Base-by-base conservation (phyloP, 148 eudicot genomes). In the Diospyros kaki region DNA sequence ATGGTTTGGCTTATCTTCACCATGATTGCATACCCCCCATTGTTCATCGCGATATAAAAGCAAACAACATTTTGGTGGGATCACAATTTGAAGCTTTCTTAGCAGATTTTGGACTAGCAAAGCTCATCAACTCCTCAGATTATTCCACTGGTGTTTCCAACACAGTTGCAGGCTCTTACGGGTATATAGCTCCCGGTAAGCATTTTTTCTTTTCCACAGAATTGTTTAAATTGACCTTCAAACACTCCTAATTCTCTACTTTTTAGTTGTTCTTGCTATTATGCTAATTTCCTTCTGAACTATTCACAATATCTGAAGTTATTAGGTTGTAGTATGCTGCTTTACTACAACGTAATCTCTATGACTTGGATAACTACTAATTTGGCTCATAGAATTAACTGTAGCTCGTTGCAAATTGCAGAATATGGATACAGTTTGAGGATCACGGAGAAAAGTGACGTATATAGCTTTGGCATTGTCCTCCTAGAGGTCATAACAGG, bases 181-280 rank as follows among this genome's bases (percentile, higher is more conserved):
- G 86, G 8, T 83, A 83, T 53, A 83, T 83, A 50, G 86, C 86
- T 76, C 86, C 86, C 10, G 86, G 86, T 83, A 71, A 83, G 77
- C 66, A 13, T 71, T 41, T 56, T 43, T 45, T 10, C 12, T 60
- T 7, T 67, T 48, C 39, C 41, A 40, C 46, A 42, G 28, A 28
- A 28, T 28, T 28, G 28, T 28, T 28, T 28, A 28, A 28, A 28
- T 28, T 28, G 28, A 28, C 28, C 40, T 44, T 15, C 17, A 6
- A 8, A 1, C n/a, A 42, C 46, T 18, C 41, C 3, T 7, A 67
- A 17, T 48, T 67, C 55, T 41, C 54, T 46, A 46, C 39, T 48
- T 46, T 67, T 28, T 5, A 46, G 9, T 41, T 65, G 38, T 17
- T 48, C 11, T 45, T 4, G 8, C 70, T 0, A 18, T 42, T 14